Percentiles rank a stretch among this genome's conserved stretches.
phyloP scores from a whole-genome alignment of 2,329 filamentous ascomycete species.

The Fonsecaea nubica region DNA sequence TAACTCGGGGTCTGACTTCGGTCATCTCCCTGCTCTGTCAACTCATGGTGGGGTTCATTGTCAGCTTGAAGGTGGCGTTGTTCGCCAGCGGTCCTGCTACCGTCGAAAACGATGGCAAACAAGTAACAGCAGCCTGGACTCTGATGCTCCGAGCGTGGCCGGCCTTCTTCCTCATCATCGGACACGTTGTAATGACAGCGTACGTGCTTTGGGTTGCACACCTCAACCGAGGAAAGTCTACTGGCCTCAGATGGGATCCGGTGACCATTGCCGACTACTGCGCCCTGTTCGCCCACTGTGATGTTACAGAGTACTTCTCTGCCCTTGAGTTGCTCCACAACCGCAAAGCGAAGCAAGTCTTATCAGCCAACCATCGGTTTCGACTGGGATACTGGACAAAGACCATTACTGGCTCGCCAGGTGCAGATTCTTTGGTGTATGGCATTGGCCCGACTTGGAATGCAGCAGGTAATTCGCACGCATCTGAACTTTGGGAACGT shows the following conservation, averaged over 20 bases:
- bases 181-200: constrained; percentile 8
- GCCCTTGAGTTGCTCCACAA: constrained; percentile 17
- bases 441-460: constrained; percentile 17
- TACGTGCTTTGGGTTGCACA: constrained; percentile 19
- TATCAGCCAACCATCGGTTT: constrained; percentile 13
- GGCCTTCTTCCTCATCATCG: constrained; percentile 17
- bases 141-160: constrained; percentile 15
- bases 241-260: constrained; percentile 24
- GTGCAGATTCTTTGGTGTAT: constrained; percentile 3
- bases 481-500: neutral
- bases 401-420: neutral
- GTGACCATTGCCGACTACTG: constrained; percentile 20
- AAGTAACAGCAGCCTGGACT: constrained; percentile 5
- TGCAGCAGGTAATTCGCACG: neutral
- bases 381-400: constrained; percentile 21
- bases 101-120: neutral
- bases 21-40: constrained; percentile 19
- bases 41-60: constrained; percentile 21
- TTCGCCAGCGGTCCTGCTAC: constrained; percentile 16
- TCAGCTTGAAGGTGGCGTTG: constrained; percentile 25
- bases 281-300: constrained; percentile 12
- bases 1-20: constrained; percentile 12
- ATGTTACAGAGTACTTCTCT: constrained; percentile 18
- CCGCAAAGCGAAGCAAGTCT: constrained; percentile 6
- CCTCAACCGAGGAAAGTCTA: constrained; percentile 16